Evolutionary conservation across 768 basidiomycete species (phyloP), one percentile per base, ranked within the genome.

Genomic region (Phlebiopsis gigantea): DNA sequence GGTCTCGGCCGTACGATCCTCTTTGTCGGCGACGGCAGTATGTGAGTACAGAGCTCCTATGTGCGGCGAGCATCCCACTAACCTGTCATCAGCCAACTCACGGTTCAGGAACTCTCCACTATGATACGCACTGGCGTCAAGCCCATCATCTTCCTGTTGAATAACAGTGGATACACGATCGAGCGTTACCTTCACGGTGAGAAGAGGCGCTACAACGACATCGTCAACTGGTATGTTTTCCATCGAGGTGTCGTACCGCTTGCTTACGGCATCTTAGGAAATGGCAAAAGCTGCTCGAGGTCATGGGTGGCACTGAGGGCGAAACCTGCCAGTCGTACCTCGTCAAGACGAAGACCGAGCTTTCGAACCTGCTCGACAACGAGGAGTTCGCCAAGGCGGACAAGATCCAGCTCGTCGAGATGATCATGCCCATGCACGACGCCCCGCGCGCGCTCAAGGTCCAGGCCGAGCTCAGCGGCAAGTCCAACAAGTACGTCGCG

Each of bases 121-220:
- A 95, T 96, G 88, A 79, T 94, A 46, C 79, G 78, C 42, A 70
- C 80, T 55, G 81, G 78, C 7, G 68, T 95, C 30, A 85, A 78
- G 61, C 94, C 96, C 4, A 90, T 93, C 69, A 77, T 94, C 29
- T 94, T 94, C 69, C 75, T 92, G 19, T 69, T 92, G 48, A 91
- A 91, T 69, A 92, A 91, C 68, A 76, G 73, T 17, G 88, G 90
- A 0, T 96, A 96, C 72, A 89, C 89, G 19, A 93, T 98, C 52
- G 95, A 98, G 74, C 80, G 88, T 17, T 79, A 77, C 61, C 75
- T 89, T 44, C 88, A 93, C 58, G 87, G 87, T 19, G 78, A 75
- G 70, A 64, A 77, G 22, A 74, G 88, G 55, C 81, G 84, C 67
- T 95, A 97, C 72, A 96, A 96, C 68, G 86, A 97, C 66, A 87